A percentile compares a stretch with the other conserved stretches of the same genome.
phyloP scores from a whole-genome alignment of 805 yeast genomes.

The Hanseniaspora valbyensis region DNA sequence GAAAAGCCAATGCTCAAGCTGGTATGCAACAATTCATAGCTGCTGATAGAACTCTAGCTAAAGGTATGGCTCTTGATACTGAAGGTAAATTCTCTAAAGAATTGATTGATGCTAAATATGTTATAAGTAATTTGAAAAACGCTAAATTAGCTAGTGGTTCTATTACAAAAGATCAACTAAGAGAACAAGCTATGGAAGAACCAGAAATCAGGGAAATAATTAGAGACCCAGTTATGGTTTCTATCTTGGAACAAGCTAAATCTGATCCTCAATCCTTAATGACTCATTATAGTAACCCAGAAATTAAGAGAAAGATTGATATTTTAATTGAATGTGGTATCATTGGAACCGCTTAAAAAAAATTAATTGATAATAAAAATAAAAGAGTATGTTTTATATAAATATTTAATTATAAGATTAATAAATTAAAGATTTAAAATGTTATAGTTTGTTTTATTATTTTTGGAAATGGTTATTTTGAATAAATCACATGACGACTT shows the following conservation, averaged over 20 bases:
- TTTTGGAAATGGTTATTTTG: too few relatives aligned
- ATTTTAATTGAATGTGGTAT: slow-evolving; percentile 92
- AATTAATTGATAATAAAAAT: too few relatives aligned
- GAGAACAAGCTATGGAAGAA: slow-evolving; percentile 80
- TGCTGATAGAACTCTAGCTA: slow-evolving; percentile 69
- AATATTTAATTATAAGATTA: too few relatives aligned
- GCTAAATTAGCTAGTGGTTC: slow-evolving; percentile 42
- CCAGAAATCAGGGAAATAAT: slow-evolving; percentile 87
- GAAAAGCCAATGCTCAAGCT: slow-evolving; percentile 90
- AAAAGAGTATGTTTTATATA: too few relatives aligned
- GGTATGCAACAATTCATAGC: slow-evolving; percentile 78
- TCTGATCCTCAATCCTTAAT: slow-evolving; percentile 92
- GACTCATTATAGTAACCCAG: slow-evolving; percentile 97
- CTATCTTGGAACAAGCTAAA: slow-evolving; percentile 85
- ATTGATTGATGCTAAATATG: slow-evolving; percentile 39
- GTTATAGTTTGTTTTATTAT: too few relatives aligned
- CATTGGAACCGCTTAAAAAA: slow-evolving; percentile 63
- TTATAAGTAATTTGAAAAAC: slow-evolving; percentile 59
- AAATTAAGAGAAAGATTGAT: slow-evolving; percentile 74
- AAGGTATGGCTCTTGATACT: slow-evolving; percentile 64
- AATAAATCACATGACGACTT: too few relatives aligned
- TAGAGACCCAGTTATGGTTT: slow-evolving; percentile 93
- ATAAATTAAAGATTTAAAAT: too few relatives aligned
- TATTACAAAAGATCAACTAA: slow-evolving; percentile 75
- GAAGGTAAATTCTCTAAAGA: background rate